Evolutionary conservation across 768 basidiomycete genomes (phyloP), one percentile per base, ranked within the genome.

Genomic region (Boletus rubroflammeus): DNA sequence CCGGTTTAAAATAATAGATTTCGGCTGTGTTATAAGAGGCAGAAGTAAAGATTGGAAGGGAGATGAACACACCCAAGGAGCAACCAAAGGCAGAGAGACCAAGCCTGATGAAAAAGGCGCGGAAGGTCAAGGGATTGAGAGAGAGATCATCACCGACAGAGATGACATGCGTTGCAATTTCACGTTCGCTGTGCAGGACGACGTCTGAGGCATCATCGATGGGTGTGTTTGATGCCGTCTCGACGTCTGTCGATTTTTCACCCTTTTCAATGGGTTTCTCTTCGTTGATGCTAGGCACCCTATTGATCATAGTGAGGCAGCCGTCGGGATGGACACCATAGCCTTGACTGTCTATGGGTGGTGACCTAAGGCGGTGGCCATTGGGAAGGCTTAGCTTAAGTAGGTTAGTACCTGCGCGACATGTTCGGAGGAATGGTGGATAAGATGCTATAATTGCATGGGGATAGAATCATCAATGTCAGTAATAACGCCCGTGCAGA

Each of bases 1-100:
- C 81, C 4, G 81, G 80, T 65, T 83, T 82, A 66, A 82, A 83
- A 62, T 83, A 83, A 63, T 81, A 82, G 26, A 83, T 82, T 58
- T 83, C 76, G 32, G 80, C 80, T 81, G 51, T 17, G 32, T 25
- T 23, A 23, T 51, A 5, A 49, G 59, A 36, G 44, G 4, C 0
- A 28, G 25, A 51, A 47, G 21, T 57, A 29, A 21, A 8, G 17
- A 50, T 31, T 23, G 38, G 17, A 40, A 17, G 4, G 4, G 7
- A 36, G 13, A 34, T 28, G 36, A 13, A 60, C 65, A 11, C 60
- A 76, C 79, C 79, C 23, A 83, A 70, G 15, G 80, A 75, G 43
- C 78, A 75, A 58, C 80, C 79, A 36, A 82, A 67, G 71, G 75
- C 26, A 74, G 80, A 71, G 70, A 80, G 54, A 74, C 76, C 81